Conservation (phyloP, 2,329 filamentous ascomycete genomes). For the Sclerotinia glacialis region DNA sequence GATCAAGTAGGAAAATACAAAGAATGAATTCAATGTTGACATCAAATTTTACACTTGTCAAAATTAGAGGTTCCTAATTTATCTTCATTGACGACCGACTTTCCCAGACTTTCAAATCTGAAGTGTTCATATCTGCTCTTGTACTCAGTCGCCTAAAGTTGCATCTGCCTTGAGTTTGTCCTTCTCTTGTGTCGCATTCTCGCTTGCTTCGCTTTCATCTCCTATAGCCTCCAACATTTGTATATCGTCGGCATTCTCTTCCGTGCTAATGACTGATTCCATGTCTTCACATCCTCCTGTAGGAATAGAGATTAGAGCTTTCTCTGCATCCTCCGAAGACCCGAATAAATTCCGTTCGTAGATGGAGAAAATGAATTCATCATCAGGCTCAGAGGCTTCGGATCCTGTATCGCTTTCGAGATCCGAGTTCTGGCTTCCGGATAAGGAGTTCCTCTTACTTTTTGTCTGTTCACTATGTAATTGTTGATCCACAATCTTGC, state of each 20-base stretch:
- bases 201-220: background rate
- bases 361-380: background rate
- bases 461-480: background rate
- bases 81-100: background rate
- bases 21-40: too few species aligned
- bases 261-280: background rate
- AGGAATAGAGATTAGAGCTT: background rate
- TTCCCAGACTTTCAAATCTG: too few species aligned
- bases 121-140: background rate
- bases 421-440: background rate
- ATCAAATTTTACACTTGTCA: background rate
- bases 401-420: background rate
- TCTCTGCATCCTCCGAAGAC: background rate
- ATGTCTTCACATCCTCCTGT: too few species aligned
- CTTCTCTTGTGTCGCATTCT: background rate
- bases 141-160: background rate
- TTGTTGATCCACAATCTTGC: background rate
- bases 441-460: background rate
- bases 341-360: background rate
- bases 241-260: background rate
- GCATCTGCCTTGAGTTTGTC: background rate
- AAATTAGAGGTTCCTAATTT: background rate
- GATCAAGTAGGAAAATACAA: background rate
- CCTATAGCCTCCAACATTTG: background rate
- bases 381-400: background rate